A percentile compares a stretch with the other conserved stretches of the same genome.
Conservation (phyloP, 148 eudicot species). For the Rheum nobile region DNA sequence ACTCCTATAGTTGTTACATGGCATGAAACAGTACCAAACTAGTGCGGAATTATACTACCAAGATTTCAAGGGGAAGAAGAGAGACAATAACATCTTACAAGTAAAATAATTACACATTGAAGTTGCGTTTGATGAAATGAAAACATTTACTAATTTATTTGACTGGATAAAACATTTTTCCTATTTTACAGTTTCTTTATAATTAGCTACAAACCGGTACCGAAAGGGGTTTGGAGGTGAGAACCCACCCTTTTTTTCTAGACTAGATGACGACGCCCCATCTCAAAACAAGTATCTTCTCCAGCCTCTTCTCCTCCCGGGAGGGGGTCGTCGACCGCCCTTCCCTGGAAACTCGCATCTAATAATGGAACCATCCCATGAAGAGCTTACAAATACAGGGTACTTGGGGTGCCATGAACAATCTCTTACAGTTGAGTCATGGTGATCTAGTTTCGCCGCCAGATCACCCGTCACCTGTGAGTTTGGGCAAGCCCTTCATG, state of each 20-base stretch:
- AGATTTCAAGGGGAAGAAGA: too few relatives aligned
- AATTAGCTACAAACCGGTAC: neutral
- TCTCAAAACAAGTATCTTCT: slow-evolving; percentile 15
- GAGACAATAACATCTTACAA: too few relatives aligned
- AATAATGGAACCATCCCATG: slow-evolving; percentile 62
- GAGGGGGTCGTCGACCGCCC: slow-evolving; percentile 15
- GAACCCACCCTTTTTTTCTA: neutral
- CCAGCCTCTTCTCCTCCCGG: slow-evolving; percentile 15
- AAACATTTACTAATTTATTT: neutral
- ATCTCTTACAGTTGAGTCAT: slow-evolving; percentile 52
- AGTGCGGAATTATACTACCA: too few relatives aligned
- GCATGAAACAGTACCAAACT: too few relatives aligned
- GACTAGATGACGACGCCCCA: neutral
- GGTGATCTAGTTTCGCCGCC: slow-evolving; percentile 54
- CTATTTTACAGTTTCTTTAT: neutral
- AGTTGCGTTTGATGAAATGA: neutral
- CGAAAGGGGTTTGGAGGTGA: neutral
- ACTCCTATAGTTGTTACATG: too few relatives aligned
- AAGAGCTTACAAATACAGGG: slow-evolving; percentile 64
- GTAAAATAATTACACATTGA: neutral
- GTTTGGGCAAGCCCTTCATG: neutral
- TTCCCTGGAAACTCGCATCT: slow-evolving; percentile 53
- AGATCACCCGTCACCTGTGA: slow-evolving; percentile 42
- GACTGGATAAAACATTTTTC: neutral
- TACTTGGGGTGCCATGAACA: slow-evolving; percentile 72